Percentiles rank a stretch among this genome's conserved stretches.
phyloP scores from a whole-genome alignment of 768 basidiomycete genomes.

The Trichaptum fuscoviolaceum region DNA sequence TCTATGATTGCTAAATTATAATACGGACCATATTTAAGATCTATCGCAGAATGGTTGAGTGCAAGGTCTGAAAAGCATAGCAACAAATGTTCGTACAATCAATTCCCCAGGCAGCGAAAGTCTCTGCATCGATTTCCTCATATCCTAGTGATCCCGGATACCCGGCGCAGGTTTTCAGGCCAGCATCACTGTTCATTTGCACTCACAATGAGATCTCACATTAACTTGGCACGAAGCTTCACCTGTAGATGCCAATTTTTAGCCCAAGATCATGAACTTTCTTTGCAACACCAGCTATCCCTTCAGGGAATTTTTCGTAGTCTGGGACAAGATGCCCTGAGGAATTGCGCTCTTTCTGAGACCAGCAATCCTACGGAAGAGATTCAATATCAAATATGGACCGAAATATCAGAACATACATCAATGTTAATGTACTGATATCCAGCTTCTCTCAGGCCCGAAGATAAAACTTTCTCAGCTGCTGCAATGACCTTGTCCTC shows the following conservation, averaged over 20 bases:
- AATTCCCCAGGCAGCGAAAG: conserved; percentile 49
- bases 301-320: conserved; percentile 46
- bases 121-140: conserved; percentile 45
- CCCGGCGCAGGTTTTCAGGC: conserved; percentile 46
- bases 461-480: conserved; percentile 39
- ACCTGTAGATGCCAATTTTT: conserved; percentile 52
- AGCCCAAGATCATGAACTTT: conserved; percentile 44
- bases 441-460: conserved; percentile 43
- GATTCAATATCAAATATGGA: background rate
- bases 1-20: background rate
- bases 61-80: background rate
- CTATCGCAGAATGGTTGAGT: conserved; percentile 10
- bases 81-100: conserved; percentile 29
- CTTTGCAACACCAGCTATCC: conserved; percentile 39
- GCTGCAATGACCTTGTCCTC: conserved; percentile 42
- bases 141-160: conserved; percentile 50
- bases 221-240: background rate
- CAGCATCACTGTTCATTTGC: conserved; percentile 39
- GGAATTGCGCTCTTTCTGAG: conserved; percentile 34
- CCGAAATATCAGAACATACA: conserved; percentile 24
- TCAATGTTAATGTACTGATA: conserved; percentile 51
- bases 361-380: conserved; percentile 42
- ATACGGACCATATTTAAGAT: conserved; percentile 47
- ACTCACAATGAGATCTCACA: background rate
- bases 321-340: conserved; percentile 44